Base-by-base conservation (phyloP, 2,329 filamentous ascomycete genomes). In the Aspergillus persii region DNA sequence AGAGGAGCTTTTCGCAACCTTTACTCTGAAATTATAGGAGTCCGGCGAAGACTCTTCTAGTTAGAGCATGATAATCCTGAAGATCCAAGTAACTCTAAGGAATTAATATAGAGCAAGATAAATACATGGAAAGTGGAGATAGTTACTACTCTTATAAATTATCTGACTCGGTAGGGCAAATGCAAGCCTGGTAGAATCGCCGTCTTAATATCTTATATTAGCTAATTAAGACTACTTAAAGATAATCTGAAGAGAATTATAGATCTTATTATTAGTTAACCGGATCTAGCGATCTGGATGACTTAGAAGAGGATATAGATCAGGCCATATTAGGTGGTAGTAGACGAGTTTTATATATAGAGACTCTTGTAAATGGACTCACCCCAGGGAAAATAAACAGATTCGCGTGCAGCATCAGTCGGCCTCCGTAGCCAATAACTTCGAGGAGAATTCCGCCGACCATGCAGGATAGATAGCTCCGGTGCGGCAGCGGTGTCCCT, bases 101-200 rank as follows among this genome's bases (percentile, higher is more conserved):
- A 48, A 8, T 49, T 50, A 11, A 56, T 61, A 15, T 58, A 63
- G 11, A 63, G 60, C 23, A 58, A 67, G 39, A 61, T 54, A 3
- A 68, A 68, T 26, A 33, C 52, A 2, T 67, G 57, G 61, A 66
- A 70, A 49, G 63, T 61, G 7, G 55, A 66, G 1, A 68, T 70
- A 58, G 57, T 60, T 3, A 61, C 56, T 15, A 60, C 67, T 30
- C 50, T 70, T 15, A 62, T 69, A 2, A 54, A 54, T 1, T 61
- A 70, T 63, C 55, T 70, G 30, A 29, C 60, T 48, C 55, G 62
- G 5, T 61, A 70, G n/a, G 68, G 68, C 44, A 58, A 55, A 44
- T 69, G 68, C 31, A 61, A 54, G 15, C 57, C 54, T n/a, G 60
- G 47, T 1, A 62, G 68, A 44, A 64, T 69, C 50, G 67, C 66